Conservation (phyloP, 176 grass and related monocot genomes). For the Rhynchospora tenuis region DNA sequence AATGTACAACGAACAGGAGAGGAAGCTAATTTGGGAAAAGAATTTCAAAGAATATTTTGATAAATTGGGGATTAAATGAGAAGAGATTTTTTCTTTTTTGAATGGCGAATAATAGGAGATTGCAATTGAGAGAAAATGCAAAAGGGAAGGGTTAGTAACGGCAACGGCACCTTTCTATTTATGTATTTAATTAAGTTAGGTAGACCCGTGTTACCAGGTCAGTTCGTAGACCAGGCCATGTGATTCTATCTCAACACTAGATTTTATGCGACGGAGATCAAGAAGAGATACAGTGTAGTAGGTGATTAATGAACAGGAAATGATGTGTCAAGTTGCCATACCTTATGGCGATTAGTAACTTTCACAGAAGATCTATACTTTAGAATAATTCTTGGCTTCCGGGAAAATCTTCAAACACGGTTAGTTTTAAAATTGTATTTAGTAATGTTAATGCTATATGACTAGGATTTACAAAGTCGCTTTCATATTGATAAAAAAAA, state of each 20-base stretch:
- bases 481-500: background rate
- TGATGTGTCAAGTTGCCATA: background rate
- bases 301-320: no score
- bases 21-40: background rate
- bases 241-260: background rate
- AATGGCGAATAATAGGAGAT: background rate
- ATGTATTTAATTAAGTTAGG: background rate
- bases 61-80: background rate
- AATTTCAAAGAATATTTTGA: background rate
- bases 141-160: background rate
- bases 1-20: background rate
- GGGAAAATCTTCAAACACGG: background rate
- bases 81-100: background rate
- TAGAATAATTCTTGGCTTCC: background rate
- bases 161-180: background rate
- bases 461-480: background rate
- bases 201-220: conserved; percentile 19
- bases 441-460: background rate
- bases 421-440: background rate
- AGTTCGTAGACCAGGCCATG: background rate
- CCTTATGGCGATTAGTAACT: background rate
- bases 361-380: background rate
- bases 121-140: background rate
- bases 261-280: background rate
- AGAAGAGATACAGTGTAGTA: background rate